Evolutionary conservation across 2,329 filamentous ascomycete species (phyloP).

Genomic region (Pyrenochaeta sp.): DNA sequence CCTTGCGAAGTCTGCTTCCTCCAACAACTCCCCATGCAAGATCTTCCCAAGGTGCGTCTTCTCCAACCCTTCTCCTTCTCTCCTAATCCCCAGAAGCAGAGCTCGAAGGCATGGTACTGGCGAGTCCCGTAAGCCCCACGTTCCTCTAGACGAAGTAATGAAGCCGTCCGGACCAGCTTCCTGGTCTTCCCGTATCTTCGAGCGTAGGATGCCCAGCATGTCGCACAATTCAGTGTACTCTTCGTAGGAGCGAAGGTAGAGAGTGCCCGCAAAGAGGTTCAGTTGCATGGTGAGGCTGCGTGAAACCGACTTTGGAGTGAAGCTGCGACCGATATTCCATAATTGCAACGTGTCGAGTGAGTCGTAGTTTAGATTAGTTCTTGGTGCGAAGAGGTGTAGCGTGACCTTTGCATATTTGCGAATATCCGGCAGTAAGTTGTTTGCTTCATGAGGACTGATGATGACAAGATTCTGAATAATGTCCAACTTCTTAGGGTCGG

Average conservation of each 20-base stretch:
- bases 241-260: constrained; percentile 65
- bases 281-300: constrained; percentile 57
- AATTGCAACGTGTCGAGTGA: constrained; percentile 58
- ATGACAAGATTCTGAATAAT: constrained; percentile 54
- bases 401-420: constrained; percentile 41
- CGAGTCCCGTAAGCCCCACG: constrained; percentile 48
- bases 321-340: constrained; percentile 47
- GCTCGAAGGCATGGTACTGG: constrained; percentile 54
- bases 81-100: constrained; percentile 42
- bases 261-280: constrained; percentile 73
- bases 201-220: constrained; percentile 60
- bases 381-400: constrained; percentile 63
- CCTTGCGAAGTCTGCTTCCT: constrained; percentile 39
- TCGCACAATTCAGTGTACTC: constrained; percentile 65
- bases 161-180: constrained; percentile 48
- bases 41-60: constrained; percentile 57
- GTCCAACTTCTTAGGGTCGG: neutral
- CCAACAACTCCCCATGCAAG: constrained; percentile 49
- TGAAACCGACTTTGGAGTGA: constrained; percentile 14
- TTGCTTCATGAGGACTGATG: constrained; percentile 69
- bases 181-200: constrained; percentile 24
- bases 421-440: constrained; percentile 58
- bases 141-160: constrained; percentile 36
- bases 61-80: constrained; percentile 49
- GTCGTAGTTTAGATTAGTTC: constrained; percentile 49